These are phyloP conservation scores for Lactuca saligna DNA, from an alignment of 129 eudicot species.

Conservation along the genomic window DNA sequence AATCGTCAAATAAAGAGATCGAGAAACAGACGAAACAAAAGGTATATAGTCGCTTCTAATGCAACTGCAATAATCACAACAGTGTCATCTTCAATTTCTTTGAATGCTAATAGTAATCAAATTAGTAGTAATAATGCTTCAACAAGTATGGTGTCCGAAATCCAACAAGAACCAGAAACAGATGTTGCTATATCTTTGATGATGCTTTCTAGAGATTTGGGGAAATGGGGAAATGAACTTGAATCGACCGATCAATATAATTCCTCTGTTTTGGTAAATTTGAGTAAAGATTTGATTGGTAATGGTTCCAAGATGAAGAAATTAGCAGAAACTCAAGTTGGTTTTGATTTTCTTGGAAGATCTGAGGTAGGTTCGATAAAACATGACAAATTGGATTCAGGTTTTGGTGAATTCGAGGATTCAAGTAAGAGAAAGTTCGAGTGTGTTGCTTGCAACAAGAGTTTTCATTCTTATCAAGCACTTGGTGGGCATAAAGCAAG, in stretches of 20 bases:
- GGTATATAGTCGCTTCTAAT: constrained; percentile 36
- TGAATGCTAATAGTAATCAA: constrained; percentile 32
- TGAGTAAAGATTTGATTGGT: constrained; percentile 22
- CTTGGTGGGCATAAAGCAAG: constrained; percentile 96
- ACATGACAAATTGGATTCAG: constrained; percentile 19
- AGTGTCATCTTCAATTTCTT: constrained; percentile 40
- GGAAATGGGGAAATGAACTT: constrained; percentile 42
- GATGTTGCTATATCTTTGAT: constrained; percentile 88
- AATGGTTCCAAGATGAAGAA: constrained; percentile 17
- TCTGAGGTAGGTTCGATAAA: constrained; percentile 35
- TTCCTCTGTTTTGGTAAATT: constrained; percentile 33
- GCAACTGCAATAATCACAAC: constrained; percentile 33
- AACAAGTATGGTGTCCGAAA: constrained; percentile 53
- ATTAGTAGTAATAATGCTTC: constrained; percentile 49
- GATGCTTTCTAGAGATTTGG: constrained; percentile 68
- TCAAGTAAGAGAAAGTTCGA: constrained; percentile 47
- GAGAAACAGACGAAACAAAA: constrained; percentile 39
- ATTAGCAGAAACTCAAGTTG: constrained; percentile 15
- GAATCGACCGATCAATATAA: constrained; percentile 38
- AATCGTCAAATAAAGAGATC: constrained; percentile 41
- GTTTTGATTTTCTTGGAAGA: constrained; percentile 37
- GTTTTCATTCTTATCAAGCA: constrained; percentile 81
- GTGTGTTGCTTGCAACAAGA: constrained; percentile 70
- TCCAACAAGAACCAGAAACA: constrained; percentile 69
- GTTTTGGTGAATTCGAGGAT: constrained; percentile 20